A percentile compares a stretch with the other conserved stretches of the same genome.
These are phyloP conservation scores for Amylocarpus encephaloides DNA, from an alignment of 2,329 filamentous ascomycete species.

Conservation along the genomic window DNA sequence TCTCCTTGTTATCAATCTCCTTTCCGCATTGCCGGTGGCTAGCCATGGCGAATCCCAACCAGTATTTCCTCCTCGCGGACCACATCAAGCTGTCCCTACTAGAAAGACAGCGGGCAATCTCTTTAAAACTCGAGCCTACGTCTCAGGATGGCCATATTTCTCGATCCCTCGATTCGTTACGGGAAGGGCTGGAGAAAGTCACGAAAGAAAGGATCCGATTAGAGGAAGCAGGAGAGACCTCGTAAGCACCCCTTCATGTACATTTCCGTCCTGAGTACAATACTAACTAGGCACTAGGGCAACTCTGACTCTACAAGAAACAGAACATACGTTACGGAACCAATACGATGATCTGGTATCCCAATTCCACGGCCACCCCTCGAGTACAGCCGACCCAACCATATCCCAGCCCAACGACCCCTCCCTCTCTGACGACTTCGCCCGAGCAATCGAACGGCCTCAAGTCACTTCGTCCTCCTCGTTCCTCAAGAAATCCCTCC, in stretches of 20 bases:
- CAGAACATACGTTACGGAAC: conserved; percentile 61
- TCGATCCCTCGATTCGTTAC: conserved; percentile 78
- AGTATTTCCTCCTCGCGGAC: conserved; percentile 89
- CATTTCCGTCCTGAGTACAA: background rate
- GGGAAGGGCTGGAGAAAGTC: conserved; percentile 68
- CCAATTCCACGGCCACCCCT: conserved; percentile 68
- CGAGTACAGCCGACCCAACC: conserved; percentile 43
- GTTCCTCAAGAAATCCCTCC: conserved; percentile 32
- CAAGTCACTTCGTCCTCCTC: conserved; percentile 39
- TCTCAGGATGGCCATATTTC: conserved; percentile 85
- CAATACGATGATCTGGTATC: conserved; percentile 72
- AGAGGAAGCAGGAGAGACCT: conserved; percentile 56
- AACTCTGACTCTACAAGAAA: conserved; percentile 50
- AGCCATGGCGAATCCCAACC: conserved; percentile 55
- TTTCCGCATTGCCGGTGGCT: background rate
- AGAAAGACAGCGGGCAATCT: conserved; percentile 81
- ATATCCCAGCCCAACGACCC: conserved; percentile 59
- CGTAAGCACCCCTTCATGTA: conserved; percentile 39
- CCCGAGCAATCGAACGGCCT: conserved; percentile 44
- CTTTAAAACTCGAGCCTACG: conserved; percentile 62
- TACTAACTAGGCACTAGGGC: conserved; percentile 23
- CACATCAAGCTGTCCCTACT: conserved; percentile 95
- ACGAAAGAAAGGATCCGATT: conserved; percentile 58
- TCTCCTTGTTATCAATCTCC: background rate
- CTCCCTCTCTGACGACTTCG: conserved; percentile 55